These are phyloP conservation scores for Oryza australiensis DNA, from an alignment of 176 grass and related monocot species.

Conservation along the genomic window DNA sequence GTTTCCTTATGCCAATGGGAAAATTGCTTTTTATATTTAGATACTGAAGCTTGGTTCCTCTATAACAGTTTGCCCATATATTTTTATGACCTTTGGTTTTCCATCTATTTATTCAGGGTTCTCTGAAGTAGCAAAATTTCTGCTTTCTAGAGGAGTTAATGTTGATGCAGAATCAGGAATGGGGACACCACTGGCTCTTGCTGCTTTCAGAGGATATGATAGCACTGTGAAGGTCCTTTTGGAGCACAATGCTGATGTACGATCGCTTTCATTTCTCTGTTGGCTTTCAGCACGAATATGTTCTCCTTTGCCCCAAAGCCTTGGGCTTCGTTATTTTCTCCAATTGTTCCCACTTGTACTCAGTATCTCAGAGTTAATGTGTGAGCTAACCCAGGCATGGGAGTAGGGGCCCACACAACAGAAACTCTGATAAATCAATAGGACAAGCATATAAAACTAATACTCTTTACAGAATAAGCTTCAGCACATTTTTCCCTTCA, in stretches of 20 bases:
- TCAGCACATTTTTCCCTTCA: not conserved
- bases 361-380: not conserved
- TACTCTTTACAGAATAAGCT: not conserved
- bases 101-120: conserved; percentile 28
- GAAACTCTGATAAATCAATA: conserved; percentile 3
- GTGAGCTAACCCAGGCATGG: not conserved
- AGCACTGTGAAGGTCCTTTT: conserved; percentile 37
- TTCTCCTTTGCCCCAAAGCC: conserved; percentile 2
- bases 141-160: conserved; percentile 49
- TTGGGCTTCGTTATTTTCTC: not conserved
- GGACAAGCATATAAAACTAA: not conserved
- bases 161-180: conserved; percentile 15
- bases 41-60: not conserved
- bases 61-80: not conserved
- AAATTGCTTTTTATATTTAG: not conserved
- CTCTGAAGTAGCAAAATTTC: conserved; percentile 32
- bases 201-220: conserved; percentile 29
- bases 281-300: no score
- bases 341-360: not conserved
- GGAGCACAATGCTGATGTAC: no score
- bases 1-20: not conserved
- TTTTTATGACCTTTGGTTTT: conserved; percentile 17
- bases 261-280: no score
- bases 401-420: not conserved
- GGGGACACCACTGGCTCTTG: conserved; percentile 37